Evolutionary conservation across 1,284 basidiomycete species (phyloP).

Genomic region (Omphalotus olearius): DNA sequence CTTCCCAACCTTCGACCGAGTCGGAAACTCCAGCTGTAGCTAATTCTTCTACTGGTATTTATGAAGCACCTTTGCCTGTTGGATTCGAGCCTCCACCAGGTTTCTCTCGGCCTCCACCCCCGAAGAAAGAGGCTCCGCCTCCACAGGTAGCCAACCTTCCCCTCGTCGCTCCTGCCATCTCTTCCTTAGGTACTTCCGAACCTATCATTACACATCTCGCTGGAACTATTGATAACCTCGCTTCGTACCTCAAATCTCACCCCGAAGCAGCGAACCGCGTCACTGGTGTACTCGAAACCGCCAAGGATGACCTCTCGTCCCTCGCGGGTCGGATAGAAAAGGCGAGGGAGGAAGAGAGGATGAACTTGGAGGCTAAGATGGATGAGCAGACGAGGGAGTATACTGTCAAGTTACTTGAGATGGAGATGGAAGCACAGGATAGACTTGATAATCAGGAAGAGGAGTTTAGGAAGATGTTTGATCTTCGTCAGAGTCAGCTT

Average conservation of each 20-base stretch:
- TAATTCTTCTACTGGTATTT: slow-evolving; percentile 44
- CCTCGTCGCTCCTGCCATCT: slow-evolving; percentile 78
- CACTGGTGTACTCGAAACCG: slow-evolving; percentile 67
- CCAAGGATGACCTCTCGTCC: slow-evolving; percentile 80
- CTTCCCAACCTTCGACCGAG: slow-evolving; percentile 14
- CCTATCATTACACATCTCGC: slow-evolving; percentile 93
- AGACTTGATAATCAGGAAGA: slow-evolving; percentile 86
- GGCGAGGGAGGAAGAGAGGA: slow-evolving; percentile 79
- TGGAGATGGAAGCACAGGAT: slow-evolving; percentile 82
- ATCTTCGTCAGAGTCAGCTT: slow-evolving; percentile 75
- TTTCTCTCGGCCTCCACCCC: slow-evolving; percentile 56
- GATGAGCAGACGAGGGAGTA: slow-evolving; percentile 86
- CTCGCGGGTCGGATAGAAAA: slow-evolving; percentile 78
- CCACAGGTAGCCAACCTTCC: slow-evolving; percentile 53
- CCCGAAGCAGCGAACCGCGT: slow-evolving; percentile 67
- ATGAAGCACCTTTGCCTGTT: slow-evolving; percentile 74
- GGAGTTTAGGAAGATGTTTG: slow-evolving; percentile 80
- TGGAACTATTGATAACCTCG: slow-evolving; percentile 89
- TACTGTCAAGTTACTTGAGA: slow-evolving; percentile 75
- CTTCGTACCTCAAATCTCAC: slow-evolving; percentile 75
- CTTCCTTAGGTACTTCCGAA: slow-evolving; percentile 70
- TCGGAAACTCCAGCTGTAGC: slow-evolving; percentile 21
- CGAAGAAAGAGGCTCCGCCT: slow-evolving; percentile 35
- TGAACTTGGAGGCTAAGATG: slow-evolving; percentile 72
- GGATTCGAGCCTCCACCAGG: slow-evolving; percentile 92